Percentiles rank a stretch among this genome's conserved stretches.
These are phyloP conservation scores for Astragalus glycyphyllos DNA, from an alignment of 306 rosid species.

Conservation along the genomic window DNA sequence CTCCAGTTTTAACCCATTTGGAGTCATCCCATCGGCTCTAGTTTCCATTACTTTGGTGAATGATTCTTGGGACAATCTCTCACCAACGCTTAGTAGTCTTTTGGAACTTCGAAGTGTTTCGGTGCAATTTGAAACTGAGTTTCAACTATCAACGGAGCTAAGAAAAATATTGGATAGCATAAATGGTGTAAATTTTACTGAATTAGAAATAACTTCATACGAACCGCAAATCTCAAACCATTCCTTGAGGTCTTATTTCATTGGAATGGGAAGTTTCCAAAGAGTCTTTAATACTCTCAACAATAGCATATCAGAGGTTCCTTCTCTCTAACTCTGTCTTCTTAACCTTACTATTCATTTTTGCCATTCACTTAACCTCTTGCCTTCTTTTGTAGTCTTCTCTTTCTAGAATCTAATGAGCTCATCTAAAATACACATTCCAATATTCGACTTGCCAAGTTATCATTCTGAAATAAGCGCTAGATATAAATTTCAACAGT, in stretches of 20 bases:
- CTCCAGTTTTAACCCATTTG: not conserved
- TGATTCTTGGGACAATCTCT: not conserved
- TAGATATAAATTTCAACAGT: not conserved
- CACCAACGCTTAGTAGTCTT: slow-evolving; percentile 4
- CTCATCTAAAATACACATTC: too few relatives aligned
- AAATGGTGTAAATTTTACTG: not conserved
- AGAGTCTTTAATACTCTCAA: slow-evolving; percentile 1
- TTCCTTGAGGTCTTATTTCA: slow-evolving; percentile 21
- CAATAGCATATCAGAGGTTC: slow-evolving; percentile 39
- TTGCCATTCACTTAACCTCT: too few relatives aligned
- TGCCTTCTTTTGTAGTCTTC: too few relatives aligned
- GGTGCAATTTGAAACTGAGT: slow-evolving; percentile 7
- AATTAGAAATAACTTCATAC: not conserved
- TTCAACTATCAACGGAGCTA: not conserved
- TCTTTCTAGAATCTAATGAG: too few relatives aligned
- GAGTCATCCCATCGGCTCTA: not conserved
- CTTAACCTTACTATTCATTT: not conserved
- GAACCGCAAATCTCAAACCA: not conserved
- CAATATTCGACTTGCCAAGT: not conserved
- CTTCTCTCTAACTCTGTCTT: too few relatives aligned
- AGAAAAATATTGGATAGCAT: not conserved
- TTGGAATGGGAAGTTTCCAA: slow-evolving; percentile 27
- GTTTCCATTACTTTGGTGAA: not conserved
- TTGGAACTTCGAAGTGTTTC: slow-evolving; percentile 12
- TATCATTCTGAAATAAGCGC: not conserved